Evolutionary conservation across 1,284 basidiomycete genomes (phyloP), one percentile per base, ranked within the genome.

Genomic region (Volvariella volvacea): DNA sequence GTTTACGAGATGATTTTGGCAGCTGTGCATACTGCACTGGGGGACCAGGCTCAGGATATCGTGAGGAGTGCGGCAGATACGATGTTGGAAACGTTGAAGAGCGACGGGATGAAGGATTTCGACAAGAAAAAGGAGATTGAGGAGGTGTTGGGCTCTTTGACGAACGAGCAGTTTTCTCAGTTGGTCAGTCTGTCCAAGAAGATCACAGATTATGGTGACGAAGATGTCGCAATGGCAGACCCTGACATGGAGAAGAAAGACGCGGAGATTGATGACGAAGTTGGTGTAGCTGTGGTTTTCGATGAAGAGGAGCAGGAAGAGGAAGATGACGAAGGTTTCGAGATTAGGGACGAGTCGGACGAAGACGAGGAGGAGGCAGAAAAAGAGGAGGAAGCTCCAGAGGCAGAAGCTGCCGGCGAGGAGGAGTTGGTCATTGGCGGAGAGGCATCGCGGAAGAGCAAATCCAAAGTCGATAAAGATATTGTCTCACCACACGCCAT

Each of bases 91-190:
- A 78, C 81, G 3, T 76, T 99, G 56, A 99, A 98, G 68, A 88
- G 83, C 57, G 92, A 96, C 52, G 71, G 76, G 49, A 63, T 94
- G 68, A 96, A 94, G 67, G 95, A 99, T 63, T 92, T 97, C 57
- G 96, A 99, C 74, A 95, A 95, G 76, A 96, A 97, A 67, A 90
- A 84, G 66, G 93, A 97, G 58, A 80, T 95, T 22, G 88, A 97
- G 64, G 81, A 83, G 10, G 77, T 98, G 41, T 60, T 95, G 2
- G 67, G 89, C 0, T 51, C 74, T 0, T 60, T 96, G 9, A 66
- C 78, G 9, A 81, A 78, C 55, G 94, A 97, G 50, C 61, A 69
- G 2, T 99, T 98, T 62, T 78, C 84, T 12, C 89, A 94, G 64
- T 75, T 99, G 39, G 72, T 97, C 52, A 88, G 76, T 55, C 71